Conservation (phyloP, 1,284 basidiomycete genomes). For the Sanghuangporus weigelae region DNA sequence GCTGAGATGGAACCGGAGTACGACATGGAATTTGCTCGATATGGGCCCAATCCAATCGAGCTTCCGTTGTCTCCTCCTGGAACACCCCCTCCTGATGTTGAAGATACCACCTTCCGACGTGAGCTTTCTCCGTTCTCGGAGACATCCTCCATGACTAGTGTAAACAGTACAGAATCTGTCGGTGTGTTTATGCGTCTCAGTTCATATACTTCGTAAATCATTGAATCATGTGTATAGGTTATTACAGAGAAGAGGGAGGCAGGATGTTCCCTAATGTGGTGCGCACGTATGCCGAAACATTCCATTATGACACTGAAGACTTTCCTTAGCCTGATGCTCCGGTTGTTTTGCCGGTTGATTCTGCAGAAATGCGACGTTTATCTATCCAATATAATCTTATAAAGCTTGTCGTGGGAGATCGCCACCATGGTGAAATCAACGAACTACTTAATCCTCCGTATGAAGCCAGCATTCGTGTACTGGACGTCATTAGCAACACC, state of each 20-base stretch:
- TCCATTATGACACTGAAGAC: background rate
- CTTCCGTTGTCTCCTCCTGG: conserved; percentile 16
- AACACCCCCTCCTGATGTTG: conserved; percentile 10
- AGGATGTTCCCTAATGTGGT: conserved; percentile 17
- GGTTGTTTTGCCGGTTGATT: conserved; percentile 16
- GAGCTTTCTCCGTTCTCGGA: conserved; percentile 16
- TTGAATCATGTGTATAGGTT: conserved; percentile 4
- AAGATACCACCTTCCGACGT: background rate
- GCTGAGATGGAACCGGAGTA: conserved; percentile 16
- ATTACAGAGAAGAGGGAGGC: conserved; percentile 15
- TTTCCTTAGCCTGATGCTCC: conserved; percentile 9
- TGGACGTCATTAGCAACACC: conserved; percentile 16
- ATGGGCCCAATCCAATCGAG: conserved; percentile 15
- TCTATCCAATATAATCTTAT: conserved; percentile 11
- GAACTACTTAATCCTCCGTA: conserved; percentile 15
- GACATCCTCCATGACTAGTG: conserved; percentile 17
- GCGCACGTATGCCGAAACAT: background rate
- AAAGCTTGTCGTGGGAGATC: conserved; percentile 9
- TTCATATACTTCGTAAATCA: background rate
- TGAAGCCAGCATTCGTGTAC: conserved; percentile 12
- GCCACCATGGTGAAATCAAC: conserved; percentile 8
- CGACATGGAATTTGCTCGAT: conserved; percentile 17
- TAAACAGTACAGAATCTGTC: conserved; percentile 13
- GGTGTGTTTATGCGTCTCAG: conserved; percentile 1
- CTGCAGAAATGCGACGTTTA: conserved; percentile 14